Base-by-base conservation (phyloP, 768 basidiomycete species). In the Mycena rosella region DNA sequence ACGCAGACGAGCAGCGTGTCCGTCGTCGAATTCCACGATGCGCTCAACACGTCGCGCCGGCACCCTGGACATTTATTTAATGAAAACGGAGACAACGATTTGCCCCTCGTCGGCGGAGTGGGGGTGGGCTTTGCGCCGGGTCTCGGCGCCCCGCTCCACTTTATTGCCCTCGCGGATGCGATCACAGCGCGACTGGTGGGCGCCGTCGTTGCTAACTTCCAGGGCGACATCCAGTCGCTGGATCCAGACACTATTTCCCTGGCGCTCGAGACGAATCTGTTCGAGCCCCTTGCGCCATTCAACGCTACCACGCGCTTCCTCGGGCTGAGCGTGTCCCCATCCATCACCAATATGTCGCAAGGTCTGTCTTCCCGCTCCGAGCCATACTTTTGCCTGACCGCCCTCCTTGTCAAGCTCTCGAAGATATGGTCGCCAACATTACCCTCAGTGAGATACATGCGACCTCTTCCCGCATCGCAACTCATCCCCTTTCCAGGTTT, bases 21-120 rank as follows among this genome's bases (percentile, higher is more conserved):
- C 0, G 65, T 66, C 27, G 7, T n/a, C 20, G 65, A 60, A 10
- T 66, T 30, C 18, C 58, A 60, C 44, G 47, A 66, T n/a, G 7
- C 42, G 20, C 42, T 44, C 42, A n/a, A 44, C 20, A n/a, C 42
- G n/a, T 5, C 42, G 5, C 6, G 20, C 3, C 42, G 18, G 42
- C 2, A 3, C 20, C n/a, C 38, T 7, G 38, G 10, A 20, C 42
- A 44, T n/a, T 5, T 44, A n/a, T 44, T 44, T 20, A 44, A 44
- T 10, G 42, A 44, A n/a, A 10, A n/a, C 2, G 42, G 20, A n/a
- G n/a, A 44, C n/a, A n/a, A 6, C 13, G 10, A 13, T 20, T 4
- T 7, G 3, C 42, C 42, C n/a, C 4, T 44, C 42, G 42, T 48
- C 6, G 47, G 47, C 1, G 24, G 5, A 24, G 24, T 10, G 3